A percentile compares a stretch with the other conserved stretches of the same genome.
These are phyloP conservation scores for Stemphylium lycopersici DNA, from an alignment of 2,329 filamentous ascomycete species.

Conservation along the genomic window DNA sequence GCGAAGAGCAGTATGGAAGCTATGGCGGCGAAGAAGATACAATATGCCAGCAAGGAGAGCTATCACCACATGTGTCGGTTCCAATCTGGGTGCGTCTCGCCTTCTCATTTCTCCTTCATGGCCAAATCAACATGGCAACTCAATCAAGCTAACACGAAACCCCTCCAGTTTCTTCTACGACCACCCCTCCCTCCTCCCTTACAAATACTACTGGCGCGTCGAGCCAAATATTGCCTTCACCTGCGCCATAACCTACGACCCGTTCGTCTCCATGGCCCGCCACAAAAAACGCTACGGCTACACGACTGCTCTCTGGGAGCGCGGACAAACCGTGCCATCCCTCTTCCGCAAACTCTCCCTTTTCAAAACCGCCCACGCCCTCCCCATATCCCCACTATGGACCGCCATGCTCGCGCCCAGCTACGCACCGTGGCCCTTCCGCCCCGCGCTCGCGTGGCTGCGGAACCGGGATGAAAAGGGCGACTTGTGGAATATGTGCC, in stretches of 20 bases:
- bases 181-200: slow-evolving; percentile 79
- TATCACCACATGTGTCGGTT: slow-evolving; percentile 99
- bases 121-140: neutral
- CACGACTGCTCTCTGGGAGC: slow-evolving; percentile 93
- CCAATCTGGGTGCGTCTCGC: slow-evolving; percentile 61
- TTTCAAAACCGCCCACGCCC: slow-evolving; percentile 13
- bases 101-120: neutral
- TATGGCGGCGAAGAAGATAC: slow-evolving; percentile 77
- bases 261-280: slow-evolving; percentile 94
- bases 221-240: slow-evolving; percentile 98
- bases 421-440: slow-evolving; percentile 24
- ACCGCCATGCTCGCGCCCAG: slow-evolving; percentile 20
- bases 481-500: slow-evolving; percentile 92
- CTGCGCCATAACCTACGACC: slow-evolving; percentile 95
- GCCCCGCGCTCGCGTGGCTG: slow-evolving; percentile 11
- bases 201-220: slow-evolving; percentile 94
- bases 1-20: slow-evolving; percentile 72
- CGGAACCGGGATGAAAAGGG: slow-evolving; percentile 71
- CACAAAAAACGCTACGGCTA: slow-evolving; percentile 97
- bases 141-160: too few species aligned
- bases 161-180: slow-evolving; percentile 78
- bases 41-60: slow-evolving; percentile 81
- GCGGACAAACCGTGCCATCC: slow-evolving; percentile 80
- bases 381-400: slow-evolving; percentile 20
- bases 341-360: slow-evolving; percentile 26